These are phyloP conservation scores for Boletus eberwhitei DNA, from an alignment of 768 basidiomycete genomes.

Conservation along the genomic window DNA sequence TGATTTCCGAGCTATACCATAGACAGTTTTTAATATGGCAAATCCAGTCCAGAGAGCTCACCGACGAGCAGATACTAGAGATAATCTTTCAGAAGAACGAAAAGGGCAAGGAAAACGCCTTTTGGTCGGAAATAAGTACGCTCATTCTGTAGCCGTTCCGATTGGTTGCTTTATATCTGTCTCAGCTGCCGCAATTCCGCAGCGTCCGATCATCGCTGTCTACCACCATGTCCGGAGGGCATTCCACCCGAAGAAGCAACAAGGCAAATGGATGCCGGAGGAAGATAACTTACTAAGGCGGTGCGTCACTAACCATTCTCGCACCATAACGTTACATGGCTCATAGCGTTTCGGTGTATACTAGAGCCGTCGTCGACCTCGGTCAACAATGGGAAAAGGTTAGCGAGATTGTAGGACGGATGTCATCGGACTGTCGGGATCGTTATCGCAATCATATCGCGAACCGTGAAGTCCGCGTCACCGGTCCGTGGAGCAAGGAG, in stretches of 20 bases:
- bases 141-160: conserved; percentile 1
- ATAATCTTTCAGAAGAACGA: conserved; percentile 68
- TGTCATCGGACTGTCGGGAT: conserved; percentile 80
- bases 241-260: conserved; percentile 64
- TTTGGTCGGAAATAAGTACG: conserved; percentile 82
- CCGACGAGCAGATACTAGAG: conserved; percentile 52
- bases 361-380: conserved; percentile 62
- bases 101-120: conserved; percentile 57
- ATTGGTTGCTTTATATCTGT: conserved; percentile 7
- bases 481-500: conserved; percentile 73
- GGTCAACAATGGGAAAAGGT: conserved; percentile 85
- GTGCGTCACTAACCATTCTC: conserved; percentile 38
- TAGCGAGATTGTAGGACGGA: conserved; percentile 64
- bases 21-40: conserved; percentile 2
- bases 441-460: conserved; percentile 81
- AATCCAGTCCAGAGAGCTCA: conserved; percentile 48
- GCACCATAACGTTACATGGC: neutral
- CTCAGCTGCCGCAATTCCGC: conserved; percentile 64
- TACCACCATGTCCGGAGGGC: conserved; percentile 76
- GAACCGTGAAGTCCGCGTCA: conserved; percentile 58
- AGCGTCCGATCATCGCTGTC: conserved; percentile 78
- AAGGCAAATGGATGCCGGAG: conserved; percentile 65
- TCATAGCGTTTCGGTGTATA: conserved; percentile 1
- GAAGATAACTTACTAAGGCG: conserved; percentile 64
- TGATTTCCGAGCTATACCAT: conserved; percentile 4